Percentiles rank a stretch among this genome's conserved stretches.
phyloP scores from a whole-genome alignment of 306 rosid species.

The Fragaria iinumae region DNA sequence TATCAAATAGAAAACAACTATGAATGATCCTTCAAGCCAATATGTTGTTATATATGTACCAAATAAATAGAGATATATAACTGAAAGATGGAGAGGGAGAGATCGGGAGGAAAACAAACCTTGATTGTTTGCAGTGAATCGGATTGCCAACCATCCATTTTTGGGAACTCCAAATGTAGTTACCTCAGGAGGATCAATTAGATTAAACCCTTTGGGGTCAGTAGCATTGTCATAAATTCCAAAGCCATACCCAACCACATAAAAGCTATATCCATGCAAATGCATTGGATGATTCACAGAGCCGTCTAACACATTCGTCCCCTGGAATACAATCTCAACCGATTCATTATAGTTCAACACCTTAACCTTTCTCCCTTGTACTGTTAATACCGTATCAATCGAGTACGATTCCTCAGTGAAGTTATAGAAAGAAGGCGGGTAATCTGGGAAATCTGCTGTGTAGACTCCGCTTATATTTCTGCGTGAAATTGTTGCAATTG shows the following conservation, averaged over 20 bases:
- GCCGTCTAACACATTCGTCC: constrained; percentile 7
- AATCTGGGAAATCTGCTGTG: constrained; percentile 2
- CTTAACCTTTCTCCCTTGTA: constrained; percentile 7
- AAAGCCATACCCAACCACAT: constrained; percentile 3
- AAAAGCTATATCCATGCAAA: constrained; percentile 18
- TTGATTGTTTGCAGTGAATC: constrained; percentile 10
- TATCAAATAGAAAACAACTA: background rate
- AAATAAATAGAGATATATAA: too few relatives aligned
- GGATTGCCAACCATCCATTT: constrained; percentile 18
- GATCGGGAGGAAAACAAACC: background rate
- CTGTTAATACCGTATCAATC: background rate
- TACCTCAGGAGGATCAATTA: constrained; percentile 16
- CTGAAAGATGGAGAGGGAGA: too few relatives aligned
- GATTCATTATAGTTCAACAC: constrained; percentile 14
- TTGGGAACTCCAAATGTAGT: constrained; percentile 5
- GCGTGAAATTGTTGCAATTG: background rate
- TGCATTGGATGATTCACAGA: constrained; percentile 17
- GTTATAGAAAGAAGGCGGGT: constrained; percentile 3
- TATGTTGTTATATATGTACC: too few relatives aligned
- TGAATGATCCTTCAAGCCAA: too few relatives aligned
- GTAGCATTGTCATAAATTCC: background rate
- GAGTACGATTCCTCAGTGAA: background rate
- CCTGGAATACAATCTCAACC: constrained; percentile 18
- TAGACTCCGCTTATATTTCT: constrained; percentile 15
- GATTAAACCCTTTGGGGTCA: constrained; percentile 7